Evolutionary conservation across 2,329 filamentous ascomycete genomes (phyloP), one percentile per base, ranked within the genome.

Genomic region (Lasiodiplodia sp.): DNA sequence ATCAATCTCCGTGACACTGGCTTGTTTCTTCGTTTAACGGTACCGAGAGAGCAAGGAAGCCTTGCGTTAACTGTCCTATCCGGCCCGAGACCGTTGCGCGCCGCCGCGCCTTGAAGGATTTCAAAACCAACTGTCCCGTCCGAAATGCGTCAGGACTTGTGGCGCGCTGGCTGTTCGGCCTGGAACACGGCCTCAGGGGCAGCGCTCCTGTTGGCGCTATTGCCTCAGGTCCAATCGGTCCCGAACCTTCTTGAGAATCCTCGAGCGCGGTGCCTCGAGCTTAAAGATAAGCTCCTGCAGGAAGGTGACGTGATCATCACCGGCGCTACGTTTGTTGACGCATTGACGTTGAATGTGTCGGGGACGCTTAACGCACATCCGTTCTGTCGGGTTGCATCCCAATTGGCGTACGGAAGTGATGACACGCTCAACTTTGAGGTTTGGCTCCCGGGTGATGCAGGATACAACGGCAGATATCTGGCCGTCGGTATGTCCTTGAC

Each of bases 391-490:
- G 44, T 69, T 16, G 51, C 44, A 21, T 64, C 52, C 38, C 12
- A 23, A n/a, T 40, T 58, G 55, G 34, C 44, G 44, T 66, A 69
- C 14, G 62, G 62, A 14, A 52, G 18, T 18, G 51, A 68, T 47
- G 58, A 69, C 18, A 34, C 44, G 2, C 58, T 69, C 34, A 49
- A 34, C 18, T 52, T 69, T 28, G 62, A 69, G 40, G 40, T 69
- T 23, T 69, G 62, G 68, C 18, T 66, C 44, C 68, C 68, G 21
- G 40, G 55, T n/a, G 53, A 57, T 31, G 47, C 25, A 31, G 55
- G 51, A 62, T 69, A 64, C 62, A 66, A 69, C 11, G 63, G 52
- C 25, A 60, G 68, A 55, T 66, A 58, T 21, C 25, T 69, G 23
- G 55, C 62, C n/a, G 68, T 69, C 31, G 68, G 68, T 69, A 55